A percentile compares a stretch with the other conserved stretches of the same genome.
Evolutionary conservation across 805 yeast species (phyloP).

Genomic region (Cyberlindnera mycetangii): DNA sequence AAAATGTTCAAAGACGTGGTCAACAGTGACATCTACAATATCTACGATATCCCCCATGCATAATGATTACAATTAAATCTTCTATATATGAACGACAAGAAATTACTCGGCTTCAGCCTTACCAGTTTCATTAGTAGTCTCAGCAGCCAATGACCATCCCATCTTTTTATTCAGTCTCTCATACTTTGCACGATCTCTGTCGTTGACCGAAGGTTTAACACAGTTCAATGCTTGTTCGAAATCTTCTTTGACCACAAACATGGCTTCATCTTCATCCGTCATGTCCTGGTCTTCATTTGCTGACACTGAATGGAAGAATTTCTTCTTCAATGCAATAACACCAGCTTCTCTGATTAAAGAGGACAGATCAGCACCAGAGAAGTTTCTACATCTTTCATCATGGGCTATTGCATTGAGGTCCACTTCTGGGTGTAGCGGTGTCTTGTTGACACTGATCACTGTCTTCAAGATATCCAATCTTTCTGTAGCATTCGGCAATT

Average conservation of each 20-base stretch:
- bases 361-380: conserved; percentile 94
- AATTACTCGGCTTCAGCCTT: conserved; percentile 8
- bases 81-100: too few relatives aligned
- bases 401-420: conserved; percentile 60
- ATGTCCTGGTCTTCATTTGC: conserved; percentile 46
- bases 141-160: conserved; percentile 61
- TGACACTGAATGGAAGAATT: conserved; percentile 52
- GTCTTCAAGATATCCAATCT: conserved; percentile 80
- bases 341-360: conserved; percentile 94
- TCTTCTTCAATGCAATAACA: conserved; percentile 76
- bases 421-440: conserved; percentile 69
- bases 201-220: conserved; percentile 90
- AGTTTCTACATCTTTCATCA: conserved; percentile 81
- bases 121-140: conserved; percentile 15
- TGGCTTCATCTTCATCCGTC: conserved; percentile 39
- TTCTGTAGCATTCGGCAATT: conserved; percentile 77
- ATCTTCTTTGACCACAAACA: conserved; percentile 61
- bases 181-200: conserved; percentile 73
- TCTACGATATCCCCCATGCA: conserved; percentile 10
- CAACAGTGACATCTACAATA: conserved; percentile 26
- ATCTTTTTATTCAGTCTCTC: conserved; percentile 68
- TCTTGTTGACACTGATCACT: conserved; percentile 62
- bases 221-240: conserved; percentile 67
- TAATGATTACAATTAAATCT: not conserved
- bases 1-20: conserved; percentile 50